Evolutionary conservation across 768 basidiomycete genomes (phyloP).

Genomic region (Pleurotus cornucopiae): DNA sequence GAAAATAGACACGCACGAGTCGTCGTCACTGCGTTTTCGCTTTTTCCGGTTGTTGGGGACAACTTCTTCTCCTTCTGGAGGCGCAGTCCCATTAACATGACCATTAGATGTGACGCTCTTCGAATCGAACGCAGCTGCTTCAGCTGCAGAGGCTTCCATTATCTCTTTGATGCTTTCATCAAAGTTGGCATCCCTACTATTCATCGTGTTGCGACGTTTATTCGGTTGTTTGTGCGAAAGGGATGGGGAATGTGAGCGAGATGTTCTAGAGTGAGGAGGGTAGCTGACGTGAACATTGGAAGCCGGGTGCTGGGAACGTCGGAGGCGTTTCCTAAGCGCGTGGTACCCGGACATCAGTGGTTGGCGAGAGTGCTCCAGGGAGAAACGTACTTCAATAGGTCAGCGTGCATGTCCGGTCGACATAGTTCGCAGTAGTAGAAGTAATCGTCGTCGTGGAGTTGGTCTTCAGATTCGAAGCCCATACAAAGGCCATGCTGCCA

Average conservation of each 20-base stretch:
- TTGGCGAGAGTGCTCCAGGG: constrained; percentile 9
- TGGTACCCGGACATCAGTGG: constrained; percentile 15
- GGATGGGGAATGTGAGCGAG: constrained; percentile 72
- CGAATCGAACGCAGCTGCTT: constrained; percentile 52
- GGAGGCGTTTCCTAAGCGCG: constrained; percentile 50
- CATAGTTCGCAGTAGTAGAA: constrained; percentile 96
- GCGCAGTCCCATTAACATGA: constrained; percentile 29
- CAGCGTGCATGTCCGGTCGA: constrained; percentile 78
- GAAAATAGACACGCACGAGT: constrained; percentile 44
- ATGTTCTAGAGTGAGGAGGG: constrained; percentile 50
- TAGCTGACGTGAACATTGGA: constrained; percentile 55
- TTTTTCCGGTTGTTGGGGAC: constrained; percentile 49
- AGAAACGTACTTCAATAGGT: constrained; percentile 71
- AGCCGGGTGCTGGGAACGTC: constrained; percentile 45
- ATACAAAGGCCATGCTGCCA: constrained; percentile 99
- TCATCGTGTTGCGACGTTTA: constrained; percentile 95
- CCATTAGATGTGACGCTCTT: constrained; percentile 27
- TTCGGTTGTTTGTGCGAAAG: constrained; percentile 57
- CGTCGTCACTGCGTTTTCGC: constrained; percentile 74
- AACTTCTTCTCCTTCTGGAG: constrained; percentile 42
- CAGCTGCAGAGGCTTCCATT: constrained; percentile 69
- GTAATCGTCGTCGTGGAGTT: constrained; percentile 76
- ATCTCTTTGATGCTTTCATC: constrained; percentile 83
- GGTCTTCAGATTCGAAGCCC: constrained; percentile 79
- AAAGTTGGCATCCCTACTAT: constrained; percentile 91